A percentile compares a stretch with the other conserved stretches of the same genome.
phyloP scores from a whole-genome alignment of 495 filamentous ascomycete species.

The Penicillium antarcticum region DNA sequence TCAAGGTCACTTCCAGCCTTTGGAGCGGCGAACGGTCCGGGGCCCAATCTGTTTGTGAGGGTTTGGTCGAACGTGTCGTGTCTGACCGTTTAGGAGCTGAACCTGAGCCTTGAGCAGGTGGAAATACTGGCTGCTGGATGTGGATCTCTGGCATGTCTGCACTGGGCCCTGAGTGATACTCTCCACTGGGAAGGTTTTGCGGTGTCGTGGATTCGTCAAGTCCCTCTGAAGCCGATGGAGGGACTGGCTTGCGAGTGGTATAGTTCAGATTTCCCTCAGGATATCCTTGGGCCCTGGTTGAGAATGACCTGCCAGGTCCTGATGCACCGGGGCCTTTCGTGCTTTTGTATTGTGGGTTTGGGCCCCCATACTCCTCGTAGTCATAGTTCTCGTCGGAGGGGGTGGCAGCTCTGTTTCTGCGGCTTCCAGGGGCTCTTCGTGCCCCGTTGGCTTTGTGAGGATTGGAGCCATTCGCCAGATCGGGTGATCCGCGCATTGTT shows the following conservation, averaged over 20 bases:
- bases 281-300: constrained; percentile 15
- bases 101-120: constrained; percentile 1
- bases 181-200: constrained; percentile 12
- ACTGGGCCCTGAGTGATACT: constrained; percentile 2
- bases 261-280: constrained; percentile 19
- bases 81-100: constrained; percentile 31
- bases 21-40: constrained; percentile 85
- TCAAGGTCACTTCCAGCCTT: constrained; percentile 81
- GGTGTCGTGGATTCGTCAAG: constrained; percentile 23
- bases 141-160: constrained; percentile 8
- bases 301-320: constrained; percentile 14
- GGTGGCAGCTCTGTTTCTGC: constrained; percentile 6
- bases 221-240: neutral
- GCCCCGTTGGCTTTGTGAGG: constrained; percentile 6
- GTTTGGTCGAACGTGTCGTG: constrained; percentile 34
- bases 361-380: constrained; percentile 1
- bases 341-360: constrained; percentile 2
- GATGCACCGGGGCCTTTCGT: neutral
- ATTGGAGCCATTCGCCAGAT: constrained; percentile 19
- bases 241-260: constrained; percentile 14
- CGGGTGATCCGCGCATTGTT: constrained; percentile 18
- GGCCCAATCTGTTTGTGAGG: constrained; percentile 51
- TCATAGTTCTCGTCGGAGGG: constrained; percentile 3
- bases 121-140: neutral
- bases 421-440: constrained; percentile 5